phyloP scores from a whole-genome alignment of 495 filamentous ascomycete species.

The Tuber magnatum region DNA sequence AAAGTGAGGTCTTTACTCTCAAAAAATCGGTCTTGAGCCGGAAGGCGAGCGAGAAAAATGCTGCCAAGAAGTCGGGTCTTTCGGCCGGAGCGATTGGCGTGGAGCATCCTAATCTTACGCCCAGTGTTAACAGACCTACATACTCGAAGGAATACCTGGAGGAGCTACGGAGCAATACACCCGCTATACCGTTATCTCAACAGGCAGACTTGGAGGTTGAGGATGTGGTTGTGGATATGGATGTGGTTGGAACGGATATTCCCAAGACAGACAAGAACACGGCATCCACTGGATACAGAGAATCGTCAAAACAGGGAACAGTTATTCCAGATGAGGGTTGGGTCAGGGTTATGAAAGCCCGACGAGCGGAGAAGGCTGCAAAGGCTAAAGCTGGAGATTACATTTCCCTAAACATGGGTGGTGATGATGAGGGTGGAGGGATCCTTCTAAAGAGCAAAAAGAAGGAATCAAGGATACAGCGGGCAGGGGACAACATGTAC shows the following conservation, averaged over 20 bases:
- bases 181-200: conserved; percentile 50
- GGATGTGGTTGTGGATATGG: conserved; percentile 26
- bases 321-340: conserved; percentile 76
- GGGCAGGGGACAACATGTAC: conserved; percentile 86
- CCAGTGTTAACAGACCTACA: conserved; percentile 63
- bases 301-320: conserved; percentile 25
- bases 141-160: conserved; percentile 84
- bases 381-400: conserved; percentile 53
- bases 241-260: conserved; percentile 16
- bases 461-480: conserved; percentile 63
- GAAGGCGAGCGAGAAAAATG: conserved; percentile 64
- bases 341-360: conserved; percentile 84
- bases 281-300: conserved; percentile 24
- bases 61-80: conserved; percentile 49
- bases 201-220: conserved; percentile 43
- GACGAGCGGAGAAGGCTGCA: conserved; percentile 62
- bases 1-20: conserved; percentile 55
- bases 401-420: conserved; percentile 62
- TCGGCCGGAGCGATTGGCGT: conserved; percentile 32
- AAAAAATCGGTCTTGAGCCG: conserved; percentile 66
- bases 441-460: conserved; percentile 49
- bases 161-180: conserved; percentile 74
- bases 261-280: not conserved
- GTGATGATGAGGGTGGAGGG: conserved; percentile 47
- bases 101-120: conserved; percentile 24